Evolutionary conservation across 2,329 filamentous ascomycete genomes (phyloP).

Genomic region (Sordariomycetes sp.): DNA sequence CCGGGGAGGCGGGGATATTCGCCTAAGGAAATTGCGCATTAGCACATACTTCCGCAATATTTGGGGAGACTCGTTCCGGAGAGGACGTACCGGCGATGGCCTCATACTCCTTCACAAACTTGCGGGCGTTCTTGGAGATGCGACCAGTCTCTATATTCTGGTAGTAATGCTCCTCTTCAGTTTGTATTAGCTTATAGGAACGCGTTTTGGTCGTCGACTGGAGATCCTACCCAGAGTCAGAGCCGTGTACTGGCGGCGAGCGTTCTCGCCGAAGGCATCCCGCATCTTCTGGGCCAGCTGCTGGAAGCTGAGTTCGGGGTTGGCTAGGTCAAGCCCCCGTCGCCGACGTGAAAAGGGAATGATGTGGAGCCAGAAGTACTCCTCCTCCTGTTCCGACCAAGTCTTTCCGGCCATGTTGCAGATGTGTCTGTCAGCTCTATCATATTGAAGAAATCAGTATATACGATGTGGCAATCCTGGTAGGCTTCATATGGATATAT

Average conservation of each 20-base stretch:
- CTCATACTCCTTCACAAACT: conserved; percentile 7
- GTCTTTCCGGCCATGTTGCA: conserved; percentile 36
- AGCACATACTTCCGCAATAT: background rate
- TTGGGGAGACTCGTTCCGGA: background rate
- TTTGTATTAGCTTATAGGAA: background rate
- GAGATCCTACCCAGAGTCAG: conserved; percentile 28
- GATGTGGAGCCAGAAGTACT: conserved; percentile 33
- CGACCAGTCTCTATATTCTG: conserved; percentile 6
- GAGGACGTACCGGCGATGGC: conserved; percentile 6
- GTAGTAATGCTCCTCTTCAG: background rate
- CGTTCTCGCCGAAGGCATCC: conserved; percentile 17
- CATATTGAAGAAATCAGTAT: background rate
- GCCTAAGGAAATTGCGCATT: background rate
- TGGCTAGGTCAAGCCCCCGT: conserved; percentile 13
- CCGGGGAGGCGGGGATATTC: background rate
- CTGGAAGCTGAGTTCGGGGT: conserved; percentile 21
- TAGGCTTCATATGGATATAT: too few species aligned
- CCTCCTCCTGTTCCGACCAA: conserved; percentile 38
- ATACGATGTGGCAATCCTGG: too few species aligned
- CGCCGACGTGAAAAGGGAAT: conserved; percentile 25
- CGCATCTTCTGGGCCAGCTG: conserved; percentile 27
- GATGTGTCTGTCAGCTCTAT: background rate
- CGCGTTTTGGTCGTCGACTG: background rate
- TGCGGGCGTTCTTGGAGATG: conserved; percentile 7
- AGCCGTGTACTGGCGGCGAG: conserved; percentile 26